A percentile compares a stretch with the other conserved stretches of the same genome.
Evolutionary conservation across 164 flowering plant species (phyloP).

Genomic region (Tetrastigma voinierianum): DNA sequence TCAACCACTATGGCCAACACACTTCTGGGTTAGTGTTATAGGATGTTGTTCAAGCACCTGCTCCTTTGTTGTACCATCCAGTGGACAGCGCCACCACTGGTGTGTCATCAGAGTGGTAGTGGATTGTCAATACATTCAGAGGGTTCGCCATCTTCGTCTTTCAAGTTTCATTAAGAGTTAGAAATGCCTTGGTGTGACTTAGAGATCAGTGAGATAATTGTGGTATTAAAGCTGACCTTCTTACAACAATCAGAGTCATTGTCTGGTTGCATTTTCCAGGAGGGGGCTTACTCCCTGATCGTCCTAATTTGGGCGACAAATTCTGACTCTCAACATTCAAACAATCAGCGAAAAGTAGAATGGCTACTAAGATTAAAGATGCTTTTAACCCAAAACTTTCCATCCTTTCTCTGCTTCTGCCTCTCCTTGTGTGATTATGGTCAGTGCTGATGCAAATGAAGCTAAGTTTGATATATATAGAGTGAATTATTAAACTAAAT

Average conservation of each 20-base stretch:
- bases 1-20: not conserved
- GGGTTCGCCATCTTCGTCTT: not conserved
- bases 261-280: constrained; percentile 6
- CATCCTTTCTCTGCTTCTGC: not conserved
- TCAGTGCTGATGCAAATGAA: not conserved
- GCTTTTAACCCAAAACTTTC: not conserved
- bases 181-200: constrained; percentile 2
- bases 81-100: constrained; percentile 22
- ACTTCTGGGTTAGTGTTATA: constrained; percentile 10
- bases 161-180: constrained; percentile 1
- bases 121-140: constrained; percentile 5
- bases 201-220: constrained; percentile 1
- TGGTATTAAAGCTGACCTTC: not conserved
- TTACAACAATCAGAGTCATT: constrained; percentile 9
- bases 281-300: constrained; percentile 20
- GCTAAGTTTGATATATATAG: not conserved
- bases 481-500: not conserved
- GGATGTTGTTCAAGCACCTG: constrained; percentile 11
- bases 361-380: not conserved
- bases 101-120: no score
- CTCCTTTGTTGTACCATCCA: constrained; percentile 18
- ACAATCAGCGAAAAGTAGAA: not conserved
- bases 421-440: not conserved
- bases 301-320: constrained; percentile 14
- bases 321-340: constrained; percentile 3